Base-by-base conservation (phyloP, 1,284 basidiomycete genomes). In the Cutaneotrichosporon mucoides region DNA sequence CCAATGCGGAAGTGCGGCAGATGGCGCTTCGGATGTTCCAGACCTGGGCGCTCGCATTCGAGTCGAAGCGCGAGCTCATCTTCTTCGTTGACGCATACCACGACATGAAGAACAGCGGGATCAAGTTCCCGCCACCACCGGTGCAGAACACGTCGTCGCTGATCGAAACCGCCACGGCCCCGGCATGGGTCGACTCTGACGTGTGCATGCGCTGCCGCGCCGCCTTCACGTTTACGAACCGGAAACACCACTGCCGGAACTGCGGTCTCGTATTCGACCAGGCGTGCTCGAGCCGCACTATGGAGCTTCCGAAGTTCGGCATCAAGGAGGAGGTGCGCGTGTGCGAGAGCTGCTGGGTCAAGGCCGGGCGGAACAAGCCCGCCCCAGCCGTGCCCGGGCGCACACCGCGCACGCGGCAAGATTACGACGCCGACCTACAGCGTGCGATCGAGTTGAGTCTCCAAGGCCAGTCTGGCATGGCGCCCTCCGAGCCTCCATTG, bases 201-300 rank as follows among this genome's bases (percentile, higher is more conserved):
- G 87, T 94, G 11, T 99, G 96, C 77, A 85, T 96, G 66, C 86
- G 93, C 33, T 99, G 96, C 77, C 85, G 96, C 16, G 88, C 89
- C 0, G 78, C 89, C 0, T 99, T 99, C 79, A 87, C 88, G 1
- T 95, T 97, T 70, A 97, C 94, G 44, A 98, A 97, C 73, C 86
- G 96, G 60, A 98, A 98, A 75, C 96, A 99, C 73, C 96, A 99
- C 75, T 99, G 96, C 76, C 86, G 96, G 7, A 98, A 98, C 77
- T 99, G 96, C 76, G 96, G 96, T 8, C 87, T 90, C 70, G 92
- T 99, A 15, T 99, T 97, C 72, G 94, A 97, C 78, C 92, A 95
- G 62, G 84, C 87, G 56, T 99, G 96, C 77, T 94, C 92, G 1
- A 87, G 88, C 43, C 90, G 92, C 77, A 82, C 83, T 2, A 85